Conservation (phyloP, 148 eudicot species). For the Rhododendron vialii region DNA sequence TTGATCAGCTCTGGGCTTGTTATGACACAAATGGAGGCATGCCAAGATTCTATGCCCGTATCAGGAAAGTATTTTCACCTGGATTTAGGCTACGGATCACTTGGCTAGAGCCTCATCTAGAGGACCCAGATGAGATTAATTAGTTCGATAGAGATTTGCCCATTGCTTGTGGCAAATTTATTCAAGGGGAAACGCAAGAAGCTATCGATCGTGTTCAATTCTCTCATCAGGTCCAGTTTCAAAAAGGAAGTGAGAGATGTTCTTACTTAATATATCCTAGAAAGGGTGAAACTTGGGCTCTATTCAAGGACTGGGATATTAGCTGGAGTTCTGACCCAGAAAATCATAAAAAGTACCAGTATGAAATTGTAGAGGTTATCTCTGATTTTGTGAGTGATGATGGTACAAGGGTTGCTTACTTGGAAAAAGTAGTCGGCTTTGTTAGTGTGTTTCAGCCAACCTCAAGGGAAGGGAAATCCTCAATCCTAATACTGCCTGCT, state of each 20-base stretch:
- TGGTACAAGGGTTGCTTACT: slow-evolving; percentile 25
- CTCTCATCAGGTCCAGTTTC: slow-evolving; percentile 33
- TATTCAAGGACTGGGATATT: slow-evolving; percentile 41
- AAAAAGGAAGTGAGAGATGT: slow-evolving; percentile 21
- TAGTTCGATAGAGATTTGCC: slow-evolving; percentile 32
- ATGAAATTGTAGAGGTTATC: slow-evolving; percentile 40
- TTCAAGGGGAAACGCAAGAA: slow-evolving; percentile 18
- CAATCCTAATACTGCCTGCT: slow-evolving; percentile 12
- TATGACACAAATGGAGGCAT: slow-evolving; percentile 41
- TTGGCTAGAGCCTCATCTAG: slow-evolving; percentile 39
- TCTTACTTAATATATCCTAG: slow-evolving; percentile 29
- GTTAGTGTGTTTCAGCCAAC: slow-evolving; percentile 30
- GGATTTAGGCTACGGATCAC: slow-evolving; percentile 28
- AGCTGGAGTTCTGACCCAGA: slow-evolving; percentile 31
- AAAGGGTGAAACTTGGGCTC: slow-evolving; percentile 44
- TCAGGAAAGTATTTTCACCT: slow-evolving; percentile 21
- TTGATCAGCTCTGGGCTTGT: slow-evolving; percentile 39
- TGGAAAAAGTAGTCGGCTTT: slow-evolving; percentile 37
- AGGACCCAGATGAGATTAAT: slow-evolving; percentile 2
- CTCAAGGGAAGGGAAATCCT: background rate
- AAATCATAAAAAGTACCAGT: slow-evolving; percentile 21
- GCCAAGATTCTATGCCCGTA: slow-evolving; percentile 52
- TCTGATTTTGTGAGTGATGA: slow-evolving; percentile 21
- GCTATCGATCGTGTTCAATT: slow-evolving; percentile 16
- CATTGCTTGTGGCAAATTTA: slow-evolving; percentile 39